A percentile compares a stretch with the other conserved stretches of the same genome.
Conservation (phyloP, 2,329 filamentous ascomycete species). For the Orbilia oligospora region DNA sequence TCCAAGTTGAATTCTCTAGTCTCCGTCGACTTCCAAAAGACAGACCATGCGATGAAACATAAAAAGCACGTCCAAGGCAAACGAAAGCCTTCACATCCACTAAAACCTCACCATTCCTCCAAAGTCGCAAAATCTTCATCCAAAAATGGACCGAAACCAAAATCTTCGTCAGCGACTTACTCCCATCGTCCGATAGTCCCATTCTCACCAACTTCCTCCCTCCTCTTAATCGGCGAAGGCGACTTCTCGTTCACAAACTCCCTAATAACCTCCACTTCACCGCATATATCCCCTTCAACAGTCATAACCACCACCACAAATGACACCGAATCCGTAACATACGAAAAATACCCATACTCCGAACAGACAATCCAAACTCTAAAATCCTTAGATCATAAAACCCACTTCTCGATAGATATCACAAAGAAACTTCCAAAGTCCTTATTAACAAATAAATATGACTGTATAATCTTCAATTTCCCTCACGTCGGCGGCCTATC, state of each 20-base stretch:
- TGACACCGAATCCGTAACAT: constrained; percentile 73
- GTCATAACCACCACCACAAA: constrained; percentile 76
- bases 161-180: neutral
- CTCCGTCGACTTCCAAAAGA: too few relatives aligned
- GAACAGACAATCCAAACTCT: constrained; percentile 62
- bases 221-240: constrained; percentile 83
- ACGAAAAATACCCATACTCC: constrained; percentile 81
- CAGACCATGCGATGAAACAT: constrained; percentile 43
- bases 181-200: constrained; percentile 69
- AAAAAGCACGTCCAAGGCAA: constrained; percentile 44
- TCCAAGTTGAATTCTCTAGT: too few relatives aligned
- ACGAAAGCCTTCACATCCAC: constrained; percentile 34
- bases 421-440: constrained; percentile 66
- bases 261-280: constrained; percentile 66
- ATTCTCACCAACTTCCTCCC: constrained; percentile 76
- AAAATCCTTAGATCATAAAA: constrained; percentile 15
- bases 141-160: constrained; percentile 19
- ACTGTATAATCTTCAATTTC: constrained; percentile 94
- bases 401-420: constrained; percentile 60
- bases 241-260: constrained; percentile 83
- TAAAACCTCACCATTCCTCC: constrained; percentile 48
- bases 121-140: constrained; percentile 42
- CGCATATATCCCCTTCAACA: constrained; percentile 38
- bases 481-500: constrained; percentile 93
- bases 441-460: constrained; percentile 70